phyloP scores from a whole-genome alignment of 2,329 filamentous ascomycete genomes.

The Fusarium albidum region DNA sequence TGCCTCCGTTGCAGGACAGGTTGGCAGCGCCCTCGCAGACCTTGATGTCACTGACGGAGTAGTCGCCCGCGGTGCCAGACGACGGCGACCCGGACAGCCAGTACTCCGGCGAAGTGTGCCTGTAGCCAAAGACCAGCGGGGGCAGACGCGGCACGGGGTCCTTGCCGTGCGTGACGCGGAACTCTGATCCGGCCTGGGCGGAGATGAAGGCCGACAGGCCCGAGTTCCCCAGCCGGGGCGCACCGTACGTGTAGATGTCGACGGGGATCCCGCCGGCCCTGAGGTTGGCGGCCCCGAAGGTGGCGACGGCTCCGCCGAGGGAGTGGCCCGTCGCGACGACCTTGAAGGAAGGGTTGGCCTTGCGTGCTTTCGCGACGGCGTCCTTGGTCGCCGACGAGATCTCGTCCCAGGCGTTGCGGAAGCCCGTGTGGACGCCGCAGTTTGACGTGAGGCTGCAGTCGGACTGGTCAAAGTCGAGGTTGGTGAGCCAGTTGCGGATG shows the following conservation, averaged over 20 bases:
- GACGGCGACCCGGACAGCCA: constrained; percentile 60
- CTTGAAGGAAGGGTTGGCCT: constrained; percentile 58
- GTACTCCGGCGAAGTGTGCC: constrained; percentile 75
- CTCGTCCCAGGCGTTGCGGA: constrained; percentile 66
- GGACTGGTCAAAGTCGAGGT: constrained; percentile 49
- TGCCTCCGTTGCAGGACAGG: constrained; percentile 60
- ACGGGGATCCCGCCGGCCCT: constrained; percentile 54
- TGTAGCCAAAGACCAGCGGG: constrained; percentile 66
- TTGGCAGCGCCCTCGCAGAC: constrained; percentile 60
- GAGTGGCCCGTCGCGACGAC: constrained; percentile 73
- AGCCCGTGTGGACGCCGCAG: constrained; percentile 66
- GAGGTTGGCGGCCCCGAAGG: constrained; percentile 65
- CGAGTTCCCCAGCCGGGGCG: constrained; percentile 70
- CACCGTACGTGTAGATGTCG: constrained; percentile 73
- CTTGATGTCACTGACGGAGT: constrained; percentile 50
- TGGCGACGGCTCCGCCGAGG: constrained; percentile 71
- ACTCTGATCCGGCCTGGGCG: constrained; percentile 60
- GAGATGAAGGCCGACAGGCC: constrained; percentile 63
- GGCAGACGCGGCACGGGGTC: constrained; percentile 76
- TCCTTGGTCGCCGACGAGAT: constrained; percentile 52
- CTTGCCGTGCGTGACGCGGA: constrained; percentile 71
- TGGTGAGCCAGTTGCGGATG: constrained; percentile 68
- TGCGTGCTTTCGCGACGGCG: constrained; percentile 53
- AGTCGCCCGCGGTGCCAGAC: constrained; percentile 45
- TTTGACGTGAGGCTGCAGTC: constrained; percentile 44